These are phyloP conservation scores for Rusavskia elegans DNA, from an alignment of 495 filamentous ascomycete genomes.

Conservation along the genomic window DNA sequence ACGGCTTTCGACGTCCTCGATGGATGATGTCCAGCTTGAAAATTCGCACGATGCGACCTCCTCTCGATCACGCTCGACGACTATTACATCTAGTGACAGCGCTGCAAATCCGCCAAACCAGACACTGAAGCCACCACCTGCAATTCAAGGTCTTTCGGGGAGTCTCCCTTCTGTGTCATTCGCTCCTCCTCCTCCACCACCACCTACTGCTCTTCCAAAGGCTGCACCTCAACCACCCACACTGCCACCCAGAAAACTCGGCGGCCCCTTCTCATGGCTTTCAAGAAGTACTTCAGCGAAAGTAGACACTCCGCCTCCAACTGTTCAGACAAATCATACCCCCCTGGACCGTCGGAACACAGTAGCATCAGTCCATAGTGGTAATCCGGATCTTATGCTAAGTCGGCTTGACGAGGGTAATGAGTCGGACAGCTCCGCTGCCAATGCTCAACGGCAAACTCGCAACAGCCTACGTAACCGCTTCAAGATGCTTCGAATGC, in stretches of 20 bases:
- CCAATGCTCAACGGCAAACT: conserved; percentile 26
- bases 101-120: conserved; percentile 22
- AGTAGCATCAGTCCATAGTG: conserved; percentile 55
- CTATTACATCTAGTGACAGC: conserved; percentile 14
- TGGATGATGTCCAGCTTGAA: conserved; percentile 56
- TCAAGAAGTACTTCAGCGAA: conserved; percentile 51
- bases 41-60: conserved; percentile 32
- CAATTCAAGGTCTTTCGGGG: conserved; percentile 33
- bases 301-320: conserved; percentile 42
- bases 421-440: conserved; percentile 32
- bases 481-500: conserved; percentile 70
- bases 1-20: conserved; percentile 45
- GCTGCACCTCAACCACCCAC: conserved; percentile 26
- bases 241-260: conserved; percentile 44
- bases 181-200: conserved; percentile 24
- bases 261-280: conserved; percentile 72
- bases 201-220: conserved; percentile 25
- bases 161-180: conserved; percentile 37
- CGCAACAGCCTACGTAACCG: conserved; percentile 67
- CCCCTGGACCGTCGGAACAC: conserved; percentile 48
- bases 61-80: conserved; percentile 9
- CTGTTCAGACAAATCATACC: conserved; percentile 23
- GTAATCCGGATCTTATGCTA: conserved; percentile 58
- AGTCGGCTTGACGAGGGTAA: conserved; percentile 52
- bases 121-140: conserved; percentile 34